Percentiles rank a stretch among this genome's conserved stretches.
Conservation (phyloP, 1,284 basidiomycete species). For the Cutaneotrichosporon dermatis region DNA sequence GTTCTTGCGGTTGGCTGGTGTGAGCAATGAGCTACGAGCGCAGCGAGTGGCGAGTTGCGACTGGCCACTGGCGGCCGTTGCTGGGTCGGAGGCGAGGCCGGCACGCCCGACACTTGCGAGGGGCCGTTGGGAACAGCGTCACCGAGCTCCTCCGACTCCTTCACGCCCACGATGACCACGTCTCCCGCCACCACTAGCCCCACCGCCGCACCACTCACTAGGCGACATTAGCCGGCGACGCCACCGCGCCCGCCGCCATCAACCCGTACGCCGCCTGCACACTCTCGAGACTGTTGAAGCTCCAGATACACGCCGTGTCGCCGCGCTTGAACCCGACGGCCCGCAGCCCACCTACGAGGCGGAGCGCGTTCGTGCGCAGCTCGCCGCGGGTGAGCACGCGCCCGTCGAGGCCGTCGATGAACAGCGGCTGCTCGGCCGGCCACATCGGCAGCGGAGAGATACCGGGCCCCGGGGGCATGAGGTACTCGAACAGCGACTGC, state of each 20-base stretch:
- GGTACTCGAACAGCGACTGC: slow-evolving; percentile 11
- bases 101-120: too few species aligned
- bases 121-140: too few species aligned
- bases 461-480: slow-evolving; percentile 4
- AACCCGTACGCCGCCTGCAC: slow-evolving; percentile 59
- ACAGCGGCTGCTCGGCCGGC: slow-evolving; percentile 52
- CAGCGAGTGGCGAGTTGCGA: background rate
- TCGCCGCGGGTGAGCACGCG: slow-evolving; percentile 57
- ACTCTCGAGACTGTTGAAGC: slow-evolving; percentile 59
- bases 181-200: too few species aligned
- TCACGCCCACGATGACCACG: too few species aligned
- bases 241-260: slow-evolving; percentile 39
- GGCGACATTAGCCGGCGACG: slow-evolving; percentile 39
- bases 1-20: slow-evolving; percentile 29
- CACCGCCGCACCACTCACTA: too few species aligned
- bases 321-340: slow-evolving; percentile 28
- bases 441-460: slow-evolving; percentile 30
- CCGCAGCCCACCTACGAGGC: slow-evolving; percentile 57
- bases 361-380: slow-evolving; percentile 57
- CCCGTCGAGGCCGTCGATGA: slow-evolving; percentile 63
- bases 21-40: too few species aligned
- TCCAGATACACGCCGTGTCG: slow-evolving; percentile 40
- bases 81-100: too few species aligned
- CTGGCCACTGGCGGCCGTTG: too few species aligned
- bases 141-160: background rate